Conservation (phyloP, 768 basidiomycete genomes). For the Boletus bicolor region DNA sequence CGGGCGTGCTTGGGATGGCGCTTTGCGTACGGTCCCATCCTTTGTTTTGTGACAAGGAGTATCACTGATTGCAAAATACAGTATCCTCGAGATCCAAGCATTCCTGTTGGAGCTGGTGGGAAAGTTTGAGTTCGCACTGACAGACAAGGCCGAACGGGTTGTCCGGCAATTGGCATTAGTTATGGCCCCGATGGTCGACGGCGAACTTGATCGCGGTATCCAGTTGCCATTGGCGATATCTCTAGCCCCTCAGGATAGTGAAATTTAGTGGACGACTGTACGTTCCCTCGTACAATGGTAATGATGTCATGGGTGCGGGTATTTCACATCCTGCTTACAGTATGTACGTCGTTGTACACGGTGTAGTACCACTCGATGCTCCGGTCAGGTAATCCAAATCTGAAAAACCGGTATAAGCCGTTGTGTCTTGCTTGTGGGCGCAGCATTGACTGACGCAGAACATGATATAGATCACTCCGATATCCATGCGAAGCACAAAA, state of each 20-base stretch:
- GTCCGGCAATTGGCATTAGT: constrained; percentile 27
- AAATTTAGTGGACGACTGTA: background rate
- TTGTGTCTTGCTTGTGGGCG: too few species aligned
- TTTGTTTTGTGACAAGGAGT: background rate
- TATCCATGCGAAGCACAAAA: too few species aligned
- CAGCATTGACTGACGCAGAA: too few species aligned
- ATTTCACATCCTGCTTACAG: too few species aligned
- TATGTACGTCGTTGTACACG: too few species aligned
- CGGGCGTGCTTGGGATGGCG: constrained; percentile 28
- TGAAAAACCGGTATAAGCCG: too few species aligned
- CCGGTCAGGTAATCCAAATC: too few species aligned
- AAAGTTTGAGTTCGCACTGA: constrained; percentile 48
- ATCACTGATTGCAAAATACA: constrained; percentile 1
- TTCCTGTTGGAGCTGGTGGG: constrained; percentile 52
- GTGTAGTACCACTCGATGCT: too few species aligned
- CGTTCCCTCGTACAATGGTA: too few species aligned
- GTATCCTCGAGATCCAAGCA: constrained; percentile 49
- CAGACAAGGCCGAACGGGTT: constrained; percentile 28
- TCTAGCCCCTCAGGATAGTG: constrained; percentile 1
- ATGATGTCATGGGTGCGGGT: too few species aligned
- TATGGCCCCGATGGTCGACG: constrained; percentile 36
- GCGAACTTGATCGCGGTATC: constrained; percentile 28
- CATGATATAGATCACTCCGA: too few species aligned
- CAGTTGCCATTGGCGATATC: constrained; percentile 29
- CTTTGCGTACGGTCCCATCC: constrained; percentile 20